These are phyloP conservation scores for Candida sanyaensis DNA, from an alignment of 1,139 yeast species.

Conservation along the genomic window DNA sequence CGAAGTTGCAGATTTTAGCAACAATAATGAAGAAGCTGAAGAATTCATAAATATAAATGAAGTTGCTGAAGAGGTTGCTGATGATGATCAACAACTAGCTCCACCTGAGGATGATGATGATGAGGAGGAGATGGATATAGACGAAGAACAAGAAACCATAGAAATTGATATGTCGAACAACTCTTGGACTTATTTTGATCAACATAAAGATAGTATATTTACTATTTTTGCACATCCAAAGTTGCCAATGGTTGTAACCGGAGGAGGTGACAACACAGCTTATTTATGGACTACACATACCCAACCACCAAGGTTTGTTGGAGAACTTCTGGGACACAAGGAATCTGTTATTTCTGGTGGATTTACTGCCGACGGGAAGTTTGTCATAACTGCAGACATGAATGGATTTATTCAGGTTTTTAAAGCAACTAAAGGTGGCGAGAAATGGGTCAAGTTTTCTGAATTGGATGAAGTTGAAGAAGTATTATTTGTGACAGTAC, in stretches of 20 bases:
- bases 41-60: slow-evolving; percentile 59
- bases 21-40: slow-evolving; percentile 27
- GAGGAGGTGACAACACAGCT: slow-evolving; percentile 92
- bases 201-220: slow-evolving; percentile 83
- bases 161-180: slow-evolving; percentile 80
- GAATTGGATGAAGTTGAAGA: slow-evolving; percentile 86
- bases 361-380: slow-evolving; percentile 81
- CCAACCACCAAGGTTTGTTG: slow-evolving; percentile 77
- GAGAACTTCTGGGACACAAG: slow-evolving; percentile 73
- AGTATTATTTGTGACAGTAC: slow-evolving; percentile 70
- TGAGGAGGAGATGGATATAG: slow-evolving; percentile 31
- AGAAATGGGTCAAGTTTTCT: slow-evolving; percentile 73
- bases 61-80: slow-evolving; percentile 57
- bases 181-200: slow-evolving; percentile 86
- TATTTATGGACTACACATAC: slow-evolving; percentile 91
- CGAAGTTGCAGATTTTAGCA: background rate
- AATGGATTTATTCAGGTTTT: slow-evolving; percentile 80
- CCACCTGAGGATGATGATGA: slow-evolving; percentile 45
- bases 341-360: slow-evolving; percentile 88
- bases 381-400: slow-evolving; percentile 90
- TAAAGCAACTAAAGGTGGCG: slow-evolving; percentile 71
- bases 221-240: slow-evolving; percentile 77
- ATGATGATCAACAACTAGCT: slow-evolving; percentile 33
- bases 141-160: slow-evolving; percentile 32
- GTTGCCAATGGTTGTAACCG: slow-evolving; percentile 72